phyloP scores from a whole-genome alignment of 1,139 yeast species.

The Yamadazyma spencermartinsiae region DNA sequence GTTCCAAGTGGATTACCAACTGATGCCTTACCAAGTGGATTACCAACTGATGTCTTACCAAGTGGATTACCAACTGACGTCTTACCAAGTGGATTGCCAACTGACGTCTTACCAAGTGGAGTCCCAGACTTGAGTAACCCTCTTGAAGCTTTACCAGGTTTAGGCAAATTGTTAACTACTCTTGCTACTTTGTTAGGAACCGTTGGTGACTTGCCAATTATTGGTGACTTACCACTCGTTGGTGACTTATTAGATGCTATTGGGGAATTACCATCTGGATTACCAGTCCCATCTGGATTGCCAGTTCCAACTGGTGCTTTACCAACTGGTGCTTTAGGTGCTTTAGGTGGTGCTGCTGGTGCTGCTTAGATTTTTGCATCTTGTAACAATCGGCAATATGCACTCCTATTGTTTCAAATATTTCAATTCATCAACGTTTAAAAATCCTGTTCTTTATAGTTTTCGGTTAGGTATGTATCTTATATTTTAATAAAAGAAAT shows the following conservation, averaged over 20 bases:
- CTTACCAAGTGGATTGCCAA: constrained; percentile 8
- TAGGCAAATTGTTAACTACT: constrained; percentile 8
- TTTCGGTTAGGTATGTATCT: constrained; percentile 2
- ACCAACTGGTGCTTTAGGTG: constrained; percentile 6
- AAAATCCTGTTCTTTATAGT: neutral
- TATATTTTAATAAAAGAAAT: neutral
- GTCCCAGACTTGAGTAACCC: too few relatives aligned
- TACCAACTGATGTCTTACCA: constrained; percentile 12
- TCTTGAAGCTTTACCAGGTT: constrained; percentile 4
- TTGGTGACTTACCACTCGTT: constrained; percentile 13
- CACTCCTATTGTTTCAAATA: too few relatives aligned
- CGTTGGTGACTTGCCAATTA: constrained; percentile 11
- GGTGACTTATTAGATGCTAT: constrained; percentile 12
- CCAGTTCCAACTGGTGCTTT: constrained; percentile 10
- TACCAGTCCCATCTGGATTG: constrained; percentile 11
- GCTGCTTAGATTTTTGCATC: neutral
- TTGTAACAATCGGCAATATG: too few relatives aligned
- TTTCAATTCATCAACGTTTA: neutral
- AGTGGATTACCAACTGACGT: constrained; percentile 10
- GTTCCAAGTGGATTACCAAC: constrained; percentile 10
- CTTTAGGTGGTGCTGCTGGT: neutral
- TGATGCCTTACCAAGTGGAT: constrained; percentile 6
- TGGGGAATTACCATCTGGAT: constrained; percentile 11
- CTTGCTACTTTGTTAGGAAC: constrained; percentile 10
- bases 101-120: constrained; percentile 5